Conservation (phyloP, 768 basidiomycete species). For the Hypsizygus marmoreus region DNA sequence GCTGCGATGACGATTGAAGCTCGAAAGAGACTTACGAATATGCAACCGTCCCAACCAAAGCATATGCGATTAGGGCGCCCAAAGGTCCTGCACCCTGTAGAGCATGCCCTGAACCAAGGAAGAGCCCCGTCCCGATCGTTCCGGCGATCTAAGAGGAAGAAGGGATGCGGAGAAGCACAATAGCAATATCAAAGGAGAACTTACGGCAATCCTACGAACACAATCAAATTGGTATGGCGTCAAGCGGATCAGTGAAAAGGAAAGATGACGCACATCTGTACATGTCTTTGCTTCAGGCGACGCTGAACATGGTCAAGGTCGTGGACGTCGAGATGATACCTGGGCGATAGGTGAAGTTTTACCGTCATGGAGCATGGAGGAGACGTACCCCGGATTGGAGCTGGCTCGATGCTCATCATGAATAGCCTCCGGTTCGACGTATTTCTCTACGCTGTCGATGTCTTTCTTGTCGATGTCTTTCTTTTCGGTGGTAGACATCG, state of each 20-base stretch:
- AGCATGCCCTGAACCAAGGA: conserved; percentile 69
- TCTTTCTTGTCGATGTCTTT: conserved; percentile 4
- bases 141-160: conserved; percentile 56
- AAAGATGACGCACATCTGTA: conserved; percentile 60
- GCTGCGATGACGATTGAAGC: neutral
- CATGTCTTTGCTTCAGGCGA: conserved; percentile 74
- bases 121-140: conserved; percentile 74
- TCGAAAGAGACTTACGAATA: conserved; percentile 48
- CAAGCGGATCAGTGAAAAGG: neutral
- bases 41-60: conserved; percentile 63
- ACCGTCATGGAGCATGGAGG: neutral
- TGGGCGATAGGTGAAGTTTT: conserved; percentile 8
- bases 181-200: conserved; percentile 18
- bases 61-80: conserved; percentile 67
- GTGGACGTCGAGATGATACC: conserved; percentile 55
- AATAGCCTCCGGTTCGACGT: neutral
- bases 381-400: conserved; percentile 1
- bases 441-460: conserved; percentile 4
- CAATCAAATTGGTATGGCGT: no score
- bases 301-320: conserved; percentile 74
- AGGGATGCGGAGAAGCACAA: neutral
- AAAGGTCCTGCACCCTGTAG: conserved; percentile 63
- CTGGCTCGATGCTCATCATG: neutral
- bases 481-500: conserved; percentile 1
- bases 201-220: conserved; percentile 59